These are phyloP conservation scores for Mollisiaceae sp. DNA, from an alignment of 2,329 filamentous ascomycete species.

Conservation along the genomic window DNA sequence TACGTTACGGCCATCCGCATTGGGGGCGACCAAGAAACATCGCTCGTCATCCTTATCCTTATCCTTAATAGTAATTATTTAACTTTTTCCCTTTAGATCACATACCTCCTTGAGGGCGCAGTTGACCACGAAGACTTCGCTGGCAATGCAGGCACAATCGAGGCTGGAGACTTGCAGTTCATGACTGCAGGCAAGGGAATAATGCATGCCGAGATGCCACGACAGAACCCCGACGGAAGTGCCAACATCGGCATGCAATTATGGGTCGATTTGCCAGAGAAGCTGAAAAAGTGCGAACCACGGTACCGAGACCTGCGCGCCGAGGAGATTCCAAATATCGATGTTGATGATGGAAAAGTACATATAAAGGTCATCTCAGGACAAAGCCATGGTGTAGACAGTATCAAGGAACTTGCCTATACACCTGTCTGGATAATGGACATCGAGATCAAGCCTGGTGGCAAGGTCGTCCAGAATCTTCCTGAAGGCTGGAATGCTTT, in stretches of 20 bases:
- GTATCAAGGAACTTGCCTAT: constrained; percentile 88
- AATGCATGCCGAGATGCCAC: constrained; percentile 95
- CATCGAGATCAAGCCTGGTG: constrained; percentile 79
- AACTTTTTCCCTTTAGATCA: too few species aligned
- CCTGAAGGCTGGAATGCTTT: constrained; percentile 90
- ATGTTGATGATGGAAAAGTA: constrained; percentile 73
- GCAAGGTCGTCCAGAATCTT: constrained; percentile 74
- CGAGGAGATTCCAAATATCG: constrained; percentile 77
- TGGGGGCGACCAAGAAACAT: too few species aligned
- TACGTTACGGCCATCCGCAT: too few species aligned
- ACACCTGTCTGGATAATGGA: constrained; percentile 98
- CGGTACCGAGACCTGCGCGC: constrained; percentile 86
- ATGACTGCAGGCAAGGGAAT: constrained; percentile 95
- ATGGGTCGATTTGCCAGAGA: constrained; percentile 88
- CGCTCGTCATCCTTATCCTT: too few species aligned
- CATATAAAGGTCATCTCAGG: constrained; percentile 90
- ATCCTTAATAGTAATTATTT: too few species aligned
- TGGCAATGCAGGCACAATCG: constrained; percentile 82
- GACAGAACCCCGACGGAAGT: constrained; percentile 74
- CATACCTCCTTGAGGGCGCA: constrained; percentile 83
- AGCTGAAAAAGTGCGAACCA: constrained; percentile 87
- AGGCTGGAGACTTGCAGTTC: constrained; percentile 91
- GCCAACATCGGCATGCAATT: constrained; percentile 89
- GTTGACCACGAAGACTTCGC: constrained; percentile 94
- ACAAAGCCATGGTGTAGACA: constrained; percentile 81